Base-by-base conservation (phyloP, 2,329 filamentous ascomycete species). In the Hypomyces rosellus region DNA sequence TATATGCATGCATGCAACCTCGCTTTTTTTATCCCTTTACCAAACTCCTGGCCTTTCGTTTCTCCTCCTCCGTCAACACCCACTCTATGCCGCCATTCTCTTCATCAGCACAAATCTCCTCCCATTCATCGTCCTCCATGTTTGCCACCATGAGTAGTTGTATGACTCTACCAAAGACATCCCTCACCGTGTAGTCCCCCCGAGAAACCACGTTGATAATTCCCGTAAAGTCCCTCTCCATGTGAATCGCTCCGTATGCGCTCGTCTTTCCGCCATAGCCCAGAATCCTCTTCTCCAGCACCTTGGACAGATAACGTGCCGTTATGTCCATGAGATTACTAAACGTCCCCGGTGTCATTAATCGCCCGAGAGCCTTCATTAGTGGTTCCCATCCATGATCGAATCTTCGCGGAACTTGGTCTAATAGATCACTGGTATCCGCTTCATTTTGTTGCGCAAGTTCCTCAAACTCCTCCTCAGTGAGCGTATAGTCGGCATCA, bases 121-220 rank as follows among this genome's bases (percentile, higher is more conserved):
- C 88, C 88, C 90, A 96, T 69, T 96, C 92, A 51, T 96, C 91
- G 34, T 93, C 88, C 65, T 96, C 91, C 89, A 96, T 95, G 59
- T 91, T 92, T 64, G 92, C 84, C 14, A 96, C 82, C 74, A 95
- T 82, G 51, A 87, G 81, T 60, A 96, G 85, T 74, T 96, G 89
- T 52, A 78, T 77, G 51, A 87, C 88, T 61, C 84, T 81, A 25
- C 78, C 76, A 71, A 96, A 96, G 3, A 80, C 69, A 62, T 95
- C 90, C 33, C 89, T 76, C 34, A 93, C 78, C 2, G 80, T 80
- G 64, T 95, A 96, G 61, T 87, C 83, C 4, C 85, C 88, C 54
- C 75, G 77, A 11, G 82, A 80, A 2, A 89, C 82, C 0, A 78
- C 76, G 20, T 78, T 73, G 5, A 95, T 81, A 43, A 96, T 83